These are phyloP conservation scores for Candida montana DNA, from an alignment of 805 yeast genomes.

Conservation along the genomic window DNA sequence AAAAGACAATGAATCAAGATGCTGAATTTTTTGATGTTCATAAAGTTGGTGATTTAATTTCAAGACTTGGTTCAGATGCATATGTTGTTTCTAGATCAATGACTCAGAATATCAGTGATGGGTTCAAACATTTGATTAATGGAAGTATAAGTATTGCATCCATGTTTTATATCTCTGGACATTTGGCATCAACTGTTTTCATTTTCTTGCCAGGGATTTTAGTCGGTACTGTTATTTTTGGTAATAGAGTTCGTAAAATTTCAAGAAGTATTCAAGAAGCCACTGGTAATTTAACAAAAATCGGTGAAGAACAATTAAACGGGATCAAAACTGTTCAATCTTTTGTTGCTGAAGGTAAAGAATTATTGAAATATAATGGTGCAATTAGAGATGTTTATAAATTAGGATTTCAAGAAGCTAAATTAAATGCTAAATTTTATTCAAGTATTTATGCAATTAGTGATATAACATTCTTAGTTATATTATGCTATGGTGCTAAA, in stretches of 20 bases:
- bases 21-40: constrained; percentile 92
- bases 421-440: constrained; percentile 69
- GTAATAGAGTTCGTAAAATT: constrained; percentile 69
- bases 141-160: constrained; percentile 83
- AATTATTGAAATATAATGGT: constrained; percentile 66
- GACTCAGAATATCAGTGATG: constrained; percentile 90
- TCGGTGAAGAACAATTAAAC: constrained; percentile 86
- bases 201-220: constrained; percentile 78
- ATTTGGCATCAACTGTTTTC: constrained; percentile 74
- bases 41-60: constrained; percentile 89
- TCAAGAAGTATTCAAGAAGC: constrained; percentile 80
- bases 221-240: constrained; percentile 74
- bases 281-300: constrained; percentile 80
- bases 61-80: constrained; percentile 85
- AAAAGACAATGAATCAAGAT: constrained; percentile 78
- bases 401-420: constrained; percentile 76
- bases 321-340: constrained; percentile 88
- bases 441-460: constrained; percentile 80
- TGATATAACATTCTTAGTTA: constrained; percentile 70
- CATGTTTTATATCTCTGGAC: constrained; percentile 84
- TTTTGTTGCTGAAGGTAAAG: constrained; percentile 82
- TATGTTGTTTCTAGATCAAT: constrained; percentile 83
- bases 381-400: constrained; percentile 63
- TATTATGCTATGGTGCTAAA: constrained; percentile 76
- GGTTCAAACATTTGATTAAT: constrained; percentile 73